phyloP scores from a whole-genome alignment of 2,329 filamentous ascomycete genomes.

The Fusarium agapanthi region DNA sequence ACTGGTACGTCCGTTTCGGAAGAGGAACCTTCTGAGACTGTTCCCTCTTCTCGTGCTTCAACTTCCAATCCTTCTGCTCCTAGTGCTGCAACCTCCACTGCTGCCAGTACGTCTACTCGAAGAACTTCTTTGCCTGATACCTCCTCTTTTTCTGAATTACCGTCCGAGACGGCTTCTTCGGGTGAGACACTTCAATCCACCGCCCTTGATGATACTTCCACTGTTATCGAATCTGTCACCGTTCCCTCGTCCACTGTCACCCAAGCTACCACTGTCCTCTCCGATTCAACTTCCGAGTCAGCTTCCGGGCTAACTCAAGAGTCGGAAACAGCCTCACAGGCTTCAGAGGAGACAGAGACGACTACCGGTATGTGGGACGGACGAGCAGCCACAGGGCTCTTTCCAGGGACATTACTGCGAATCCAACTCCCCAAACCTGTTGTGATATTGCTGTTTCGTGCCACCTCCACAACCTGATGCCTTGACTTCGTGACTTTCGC shows the following conservation, averaged over 20 bases:
- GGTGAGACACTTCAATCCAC: conserved; percentile 36
- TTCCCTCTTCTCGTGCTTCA: conserved; percentile 43
- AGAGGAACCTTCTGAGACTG: conserved; percentile 39
- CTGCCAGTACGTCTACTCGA: conserved; percentile 47
- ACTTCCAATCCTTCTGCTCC: conserved; percentile 41
- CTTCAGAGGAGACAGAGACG: conserved; percentile 27
- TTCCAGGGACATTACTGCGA: conserved; percentile 13
- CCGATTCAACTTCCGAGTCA: conserved; percentile 18
- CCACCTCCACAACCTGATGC: conserved; percentile 9
- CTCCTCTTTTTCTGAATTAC: conserved; percentile 42
- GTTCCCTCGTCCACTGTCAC: conserved; percentile 12
- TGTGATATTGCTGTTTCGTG: conserved; percentile 27
- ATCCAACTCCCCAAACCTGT: conserved; percentile 27
- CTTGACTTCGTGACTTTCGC: conserved; percentile 18
- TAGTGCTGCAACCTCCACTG: conserved; percentile 37
- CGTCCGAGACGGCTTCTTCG: conserved; percentile 40
- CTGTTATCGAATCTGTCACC: conserved; percentile 21
- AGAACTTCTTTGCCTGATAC: conserved; percentile 41
- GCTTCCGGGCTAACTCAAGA: conserved; percentile 13
- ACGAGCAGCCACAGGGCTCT: conserved; percentile 14
- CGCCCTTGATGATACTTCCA: conserved; percentile 26
- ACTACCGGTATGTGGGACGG: conserved; percentile 46
- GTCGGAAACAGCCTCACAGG: conserved; percentile 22
- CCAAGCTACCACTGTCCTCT: conserved; percentile 4
- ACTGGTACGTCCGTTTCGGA: conserved; percentile 44